phyloP scores from a whole-genome alignment of 805 yeast species.

The Trichomonascus vanleenenianus region DNA sequence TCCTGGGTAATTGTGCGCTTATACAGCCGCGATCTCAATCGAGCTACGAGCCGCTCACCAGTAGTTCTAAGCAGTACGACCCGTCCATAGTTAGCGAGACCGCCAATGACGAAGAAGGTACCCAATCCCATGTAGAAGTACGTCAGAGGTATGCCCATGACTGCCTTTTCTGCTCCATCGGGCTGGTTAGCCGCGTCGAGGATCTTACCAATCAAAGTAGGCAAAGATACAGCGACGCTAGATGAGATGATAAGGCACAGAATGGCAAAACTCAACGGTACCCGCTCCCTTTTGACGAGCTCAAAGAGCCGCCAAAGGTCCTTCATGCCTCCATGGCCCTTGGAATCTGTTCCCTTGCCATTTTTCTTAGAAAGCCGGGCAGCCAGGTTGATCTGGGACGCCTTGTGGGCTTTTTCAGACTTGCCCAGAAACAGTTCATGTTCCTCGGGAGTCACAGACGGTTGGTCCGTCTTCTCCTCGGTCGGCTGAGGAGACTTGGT shows the following conservation, averaged over 20 bases:
- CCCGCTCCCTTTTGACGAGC: conserved; percentile 51
- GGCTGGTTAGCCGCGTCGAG: conserved; percentile 54
- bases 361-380: conserved; percentile 23
- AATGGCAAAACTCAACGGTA: conserved; percentile 54
- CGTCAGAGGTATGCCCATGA: conserved; percentile 53
- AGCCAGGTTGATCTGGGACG: conserved; percentile 26
- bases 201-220: conserved; percentile 77
- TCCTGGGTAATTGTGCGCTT: conserved; percentile 76
- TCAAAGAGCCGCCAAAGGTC: conserved; percentile 44
- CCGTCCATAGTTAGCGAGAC: conserved; percentile 73
- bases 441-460: conserved; percentile 10
- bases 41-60: conserved; percentile 83
- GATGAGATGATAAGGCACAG: conserved; percentile 60
- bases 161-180: conserved; percentile 28
- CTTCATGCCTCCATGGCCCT: conserved; percentile 2
- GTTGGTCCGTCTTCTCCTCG: too few relatives aligned
- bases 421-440: conserved; percentile 12
- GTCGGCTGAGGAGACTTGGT: too few relatives aligned
- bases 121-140: conserved; percentile 58
- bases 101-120: conserved; percentile 61
- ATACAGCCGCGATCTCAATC: conserved; percentile 69
- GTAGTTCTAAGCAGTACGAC: conserved; percentile 65
- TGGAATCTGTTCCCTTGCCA: conserved; percentile 10
- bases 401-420: conserved; percentile 24
- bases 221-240: conserved; percentile 72